Base-by-base conservation (phyloP, 768 basidiomycete genomes). In the Lactarius evosmus region DNA sequence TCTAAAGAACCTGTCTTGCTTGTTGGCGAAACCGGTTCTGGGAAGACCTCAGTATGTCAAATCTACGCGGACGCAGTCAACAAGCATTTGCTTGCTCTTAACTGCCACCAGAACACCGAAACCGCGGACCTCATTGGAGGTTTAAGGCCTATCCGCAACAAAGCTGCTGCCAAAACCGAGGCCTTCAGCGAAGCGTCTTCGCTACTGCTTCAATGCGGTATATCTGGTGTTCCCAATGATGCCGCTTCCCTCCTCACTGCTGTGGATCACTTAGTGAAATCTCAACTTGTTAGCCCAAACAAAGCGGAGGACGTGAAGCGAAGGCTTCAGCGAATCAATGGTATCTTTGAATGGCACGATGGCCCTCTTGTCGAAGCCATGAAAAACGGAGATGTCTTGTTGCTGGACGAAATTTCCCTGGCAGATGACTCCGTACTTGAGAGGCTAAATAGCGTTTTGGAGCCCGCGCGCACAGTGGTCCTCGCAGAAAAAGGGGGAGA, bases 401-500 rank as follows among this genome's bases (percentile, higher is more conserved):
- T 99, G 7, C 82, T 99, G 32, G 97, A 99, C 71, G 97, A 99
- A 72, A 95, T 98, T 17, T 98, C 97, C 1, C 79, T 99, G 14
- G 97, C 95, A 1, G 97, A 99, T 72, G 97, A 99, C 72, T 98
- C 96, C 0, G 96, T 99, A 11, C 84, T 99, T 3, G 97, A 99
- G 73, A 86, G 97, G 46, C 80, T 99, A 56, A 99, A 99, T 73
- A 96, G 95, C 65, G 96, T 97, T 14, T 81, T 99, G n/a, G 97
- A 99, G 72, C 88, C 95, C 7, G 86, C 82, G 0, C 83, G 97
- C 34, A 89, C 85, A 0, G 85, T 98, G 33, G 90, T 97, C 6
- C 82, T 99, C 14, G 97, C 97, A 0, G 97, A 99, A 74, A 89
- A 87, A 52, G 94, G 95, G 1, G 93, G 93, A 12, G 83, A 82